Percentiles rank a stretch among this genome's conserved stretches.
Conservation (phyloP, 2,329 filamentous ascomycete genomes). For the Ceratocystis cubensis region DNA sequence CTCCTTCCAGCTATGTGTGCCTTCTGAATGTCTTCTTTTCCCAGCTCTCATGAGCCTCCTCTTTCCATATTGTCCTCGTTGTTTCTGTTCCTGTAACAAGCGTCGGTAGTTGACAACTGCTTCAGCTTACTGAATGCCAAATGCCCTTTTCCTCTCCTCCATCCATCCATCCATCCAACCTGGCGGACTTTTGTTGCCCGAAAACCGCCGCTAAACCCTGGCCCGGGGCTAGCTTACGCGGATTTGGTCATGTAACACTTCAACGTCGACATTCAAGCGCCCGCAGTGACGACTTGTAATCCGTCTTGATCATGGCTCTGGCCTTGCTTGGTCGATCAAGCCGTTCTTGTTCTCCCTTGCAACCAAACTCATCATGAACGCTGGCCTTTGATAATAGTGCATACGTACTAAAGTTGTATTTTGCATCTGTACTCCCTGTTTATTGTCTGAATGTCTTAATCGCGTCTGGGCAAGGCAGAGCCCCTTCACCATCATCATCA, state of each 20-base stretch:
- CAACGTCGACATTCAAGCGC: neutral
- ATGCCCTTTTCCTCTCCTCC: neutral
- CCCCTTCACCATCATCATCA: neutral
- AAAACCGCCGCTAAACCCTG: neutral
- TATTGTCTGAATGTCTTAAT: neutral
- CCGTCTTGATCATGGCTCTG: neutral
- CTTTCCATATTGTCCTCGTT: neutral
- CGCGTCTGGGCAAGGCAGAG: neutral
- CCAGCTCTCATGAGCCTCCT: neutral
- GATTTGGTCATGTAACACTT: neutral
- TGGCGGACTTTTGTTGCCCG: neutral
- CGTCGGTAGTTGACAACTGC: too few species aligned
- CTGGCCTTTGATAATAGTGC: neutral
- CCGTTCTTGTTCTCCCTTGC: neutral
- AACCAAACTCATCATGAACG: neutral
- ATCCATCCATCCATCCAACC: neutral
- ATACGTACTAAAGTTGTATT: neutral
- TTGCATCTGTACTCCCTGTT: neutral
- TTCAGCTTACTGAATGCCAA: too few species aligned
- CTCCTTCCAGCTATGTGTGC: neutral
- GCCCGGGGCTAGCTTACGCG: neutral
- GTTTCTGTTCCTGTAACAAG: neutral
- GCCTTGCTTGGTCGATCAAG: neutral
- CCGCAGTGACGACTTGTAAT: neutral
- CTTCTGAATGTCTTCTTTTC: neutral